phyloP scores from a whole-genome alignment of 2,329 filamentous ascomycete species.

The Hypoxylon sp. region DNA sequence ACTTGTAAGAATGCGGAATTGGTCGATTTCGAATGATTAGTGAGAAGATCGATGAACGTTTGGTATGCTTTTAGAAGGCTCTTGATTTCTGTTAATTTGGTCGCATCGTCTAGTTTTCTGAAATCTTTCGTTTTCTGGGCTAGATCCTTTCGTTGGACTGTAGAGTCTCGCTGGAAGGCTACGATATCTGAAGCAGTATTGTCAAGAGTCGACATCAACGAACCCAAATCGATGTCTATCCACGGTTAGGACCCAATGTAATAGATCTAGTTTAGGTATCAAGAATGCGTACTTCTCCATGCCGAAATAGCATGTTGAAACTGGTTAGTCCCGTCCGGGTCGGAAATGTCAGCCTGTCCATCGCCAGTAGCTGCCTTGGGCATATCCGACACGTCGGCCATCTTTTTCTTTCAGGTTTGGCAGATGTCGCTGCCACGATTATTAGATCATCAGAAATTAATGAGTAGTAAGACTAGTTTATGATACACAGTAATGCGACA shows the following conservation, averaged over 20 bases:
- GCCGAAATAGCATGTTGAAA: conserved; percentile 96
- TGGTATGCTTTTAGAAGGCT: conserved; percentile 95
- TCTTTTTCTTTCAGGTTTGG: conserved; percentile 36
- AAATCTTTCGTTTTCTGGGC: conserved; percentile 99
- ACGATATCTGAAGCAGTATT: conserved; percentile 96
- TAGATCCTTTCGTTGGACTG: conserved; percentile 94
- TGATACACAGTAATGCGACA: conserved; percentile 11
- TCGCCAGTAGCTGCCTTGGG: conserved; percentile 45
- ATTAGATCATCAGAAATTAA: conserved; percentile 46
- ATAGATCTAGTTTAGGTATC: conserved; percentile 21
- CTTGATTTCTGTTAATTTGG: conserved; percentile 91
- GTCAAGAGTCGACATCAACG: conserved; percentile 87
- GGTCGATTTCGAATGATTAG: conserved; percentile 94
- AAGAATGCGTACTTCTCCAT: conserved; percentile 82
- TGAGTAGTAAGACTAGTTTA: conserved; percentile 10
- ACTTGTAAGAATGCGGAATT: conserved; percentile 93
- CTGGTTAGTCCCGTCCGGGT: conserved; percentile 81
- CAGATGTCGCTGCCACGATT: conserved; percentile 44
- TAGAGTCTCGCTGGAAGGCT: conserved; percentile 92
- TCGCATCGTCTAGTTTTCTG: conserved; percentile 87
- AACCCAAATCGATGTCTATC: conserved; percentile 87
- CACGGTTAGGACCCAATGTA: conserved; percentile 43
- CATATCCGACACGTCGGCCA: conserved; percentile 51
- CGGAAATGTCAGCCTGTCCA: conserved; percentile 48
- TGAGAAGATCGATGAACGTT: conserved; percentile 95